Base-by-base conservation (phyloP, 2,329 filamentous ascomycete species). In the Penicillium brevicompactum region DNA sequence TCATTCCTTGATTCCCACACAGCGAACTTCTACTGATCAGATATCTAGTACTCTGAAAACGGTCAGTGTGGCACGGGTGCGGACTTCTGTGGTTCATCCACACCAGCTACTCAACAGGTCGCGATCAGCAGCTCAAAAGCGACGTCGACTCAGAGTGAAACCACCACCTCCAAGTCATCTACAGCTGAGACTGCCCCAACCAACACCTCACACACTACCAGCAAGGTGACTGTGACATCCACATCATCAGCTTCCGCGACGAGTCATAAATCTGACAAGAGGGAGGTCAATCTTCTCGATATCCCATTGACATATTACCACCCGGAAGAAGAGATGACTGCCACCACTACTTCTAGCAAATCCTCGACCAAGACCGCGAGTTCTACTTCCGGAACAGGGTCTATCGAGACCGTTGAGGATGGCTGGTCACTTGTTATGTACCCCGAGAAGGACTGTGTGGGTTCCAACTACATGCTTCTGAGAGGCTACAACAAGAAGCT, bases 51-150 rank as follows among this genome's bases (percentile, higher is more conserved):
- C 13, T 46, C 47, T 27, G 31, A 3, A 27, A 34, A 21, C 10
- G 52, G 47, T n/a, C 8, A 54, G 34, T 54, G 52, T n/a, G 52
- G 52, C 2, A 54, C 52, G 9, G 52, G 52, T n/a, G 24, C 34
- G 4, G 32, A 46, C 24, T 54, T 51, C n/a, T 54, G 52, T 38
- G 31, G 5, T 24, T 34, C 32, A 18, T 16, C 30, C 10, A 16
- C 38, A 44, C 14, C 30, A 2, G 31, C 27, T n/a, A 7, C 10
- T 32, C 7, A 18, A 2, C 14, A 38, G 10, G 4, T 9, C n/a
- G 7, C 30, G 7, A 6, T 14, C 13, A 24, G 16, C 13, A 18
- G 14, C 24, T 11, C 24, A 27, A 8, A 27, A 27, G 1, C 24
- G 5, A 27, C 5, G 8, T 27, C 24, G 24, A 27, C 24, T 27